phyloP scores from a whole-genome alignment of 2,329 filamentous ascomycete genomes.

The Thielaviopsis populi region DNA sequence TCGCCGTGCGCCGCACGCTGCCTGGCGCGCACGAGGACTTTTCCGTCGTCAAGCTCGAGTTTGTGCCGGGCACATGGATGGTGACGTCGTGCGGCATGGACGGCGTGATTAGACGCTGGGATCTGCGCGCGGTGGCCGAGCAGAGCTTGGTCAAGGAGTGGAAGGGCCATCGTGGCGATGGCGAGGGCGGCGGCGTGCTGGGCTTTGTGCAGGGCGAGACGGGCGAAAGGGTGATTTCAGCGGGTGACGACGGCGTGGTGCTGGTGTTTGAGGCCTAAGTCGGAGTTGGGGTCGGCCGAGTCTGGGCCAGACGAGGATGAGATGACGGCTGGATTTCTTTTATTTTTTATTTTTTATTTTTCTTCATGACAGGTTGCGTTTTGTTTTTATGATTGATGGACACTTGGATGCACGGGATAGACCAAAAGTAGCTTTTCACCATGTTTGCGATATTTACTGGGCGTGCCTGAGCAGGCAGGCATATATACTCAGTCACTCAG shows the following conservation, averaged over 20 bases:
- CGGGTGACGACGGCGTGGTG: constrained; percentile 68
- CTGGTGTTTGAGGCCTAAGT: constrained; percentile 48
- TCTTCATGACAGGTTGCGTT: background rate
- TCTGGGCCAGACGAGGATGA: background rate
- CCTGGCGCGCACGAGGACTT: constrained; percentile 72
- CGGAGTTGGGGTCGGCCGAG: background rate
- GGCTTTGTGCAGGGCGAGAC: constrained; percentile 74
- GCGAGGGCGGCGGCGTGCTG: constrained; percentile 75
- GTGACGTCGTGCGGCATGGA: constrained; percentile 86
- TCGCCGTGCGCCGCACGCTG: constrained; percentile 73
- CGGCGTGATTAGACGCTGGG: constrained; percentile 80
- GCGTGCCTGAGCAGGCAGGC: background rate
- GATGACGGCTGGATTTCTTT: background rate
- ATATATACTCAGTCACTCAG: background rate
- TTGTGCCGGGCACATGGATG: constrained; percentile 52
- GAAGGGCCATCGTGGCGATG: constrained; percentile 74
- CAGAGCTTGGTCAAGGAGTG: constrained; percentile 68
- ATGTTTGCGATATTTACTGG: background rate
- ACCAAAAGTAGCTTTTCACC: constrained; percentile 7
- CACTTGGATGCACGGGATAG: constrained; percentile 1
- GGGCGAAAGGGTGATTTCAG: constrained; percentile 66
- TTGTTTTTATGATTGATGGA: constrained; percentile 1
- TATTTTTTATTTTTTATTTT: constrained; percentile 1
- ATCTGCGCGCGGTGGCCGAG: constrained; percentile 49
- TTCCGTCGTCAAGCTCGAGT: constrained; percentile 85